Base-by-base conservation (phyloP, 2,329 filamentous ascomycete genomes). In the Stachybotrys chartarum region DNA sequence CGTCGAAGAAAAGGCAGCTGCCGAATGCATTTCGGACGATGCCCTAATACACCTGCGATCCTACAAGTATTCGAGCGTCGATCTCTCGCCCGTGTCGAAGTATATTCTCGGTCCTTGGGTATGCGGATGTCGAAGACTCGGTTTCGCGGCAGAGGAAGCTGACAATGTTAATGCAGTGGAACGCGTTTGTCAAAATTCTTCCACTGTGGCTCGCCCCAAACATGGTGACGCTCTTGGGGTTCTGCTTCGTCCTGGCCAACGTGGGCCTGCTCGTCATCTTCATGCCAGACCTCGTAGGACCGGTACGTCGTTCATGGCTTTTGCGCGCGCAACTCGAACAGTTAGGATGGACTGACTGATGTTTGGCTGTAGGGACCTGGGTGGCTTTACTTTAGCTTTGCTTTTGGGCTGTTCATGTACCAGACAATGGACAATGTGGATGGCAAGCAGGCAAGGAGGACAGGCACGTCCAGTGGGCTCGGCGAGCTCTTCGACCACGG, bases 371-470 rank as follows among this genome's bases (percentile, higher is more conserved):
- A 94, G 86, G 90, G 86, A 18, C 91, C 92, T 8, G 81, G 87
- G 65, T 97, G 94, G 93, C 73, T 97, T 18, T 97, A 96, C 77
- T 95, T 90, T 70, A 96, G 91, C 74, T 97, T 97, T 71, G 93
- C 92, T 1, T 83, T 96, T 61, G 94, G 94, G 46, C 81, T 99
- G 57, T 99, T 96, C 87, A 94, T 96, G 90, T 96, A 97, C 74
- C 95, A 94, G 64, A 99, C 94, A 14, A 92, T 99, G 87, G 94
- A 99, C 78, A 99, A 99, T 71, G 88, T 97, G 60, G 94, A 99
- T 72, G 94, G 94, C 63, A 99, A 99, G 75, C 94, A 99, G 77
- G 94, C 94, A 56, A 83, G 94, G 60, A 83, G 94, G 66, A 99
- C 94, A 5, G 92, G 93, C 54, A 97, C 93, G 5, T 97, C 93